Evolutionary conservation across 148 eudicot genomes (phyloP), one percentile per base, ranked within the genome.

Genomic region (Salicornia ramosissima): DNA sequence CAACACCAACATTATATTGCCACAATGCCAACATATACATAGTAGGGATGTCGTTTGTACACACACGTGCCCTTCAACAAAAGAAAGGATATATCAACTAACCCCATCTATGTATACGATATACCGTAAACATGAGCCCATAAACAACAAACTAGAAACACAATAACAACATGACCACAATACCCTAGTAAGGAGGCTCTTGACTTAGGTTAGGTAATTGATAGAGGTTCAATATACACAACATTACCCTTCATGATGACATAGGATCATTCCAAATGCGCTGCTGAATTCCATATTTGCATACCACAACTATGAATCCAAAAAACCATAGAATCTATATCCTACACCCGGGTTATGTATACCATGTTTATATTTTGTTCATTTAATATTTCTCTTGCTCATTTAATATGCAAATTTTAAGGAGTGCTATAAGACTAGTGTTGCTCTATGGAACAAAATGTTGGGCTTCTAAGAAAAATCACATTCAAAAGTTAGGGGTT

Each of bases 61-160:
- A 56, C 61, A 56, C 26, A 33, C 34, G 5, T 29, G 1, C 63
- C 63, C 40, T 31, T 58, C 21, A 58, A 31, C 18, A 30, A 18
- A 3, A 30, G 16, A 31, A 18, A 57, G 62, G 21, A 15, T 29
- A 58, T 0, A 13, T 58, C 60, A 11, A 28, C 15, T 8, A 49
- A 0, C 22, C 53, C 6, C 30, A n/a, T 54, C 54, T 24, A 52
- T 24, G 10, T 3, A 4, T 54, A 54, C 22, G 3, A 54, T 54
- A n/a, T 2, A 54, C n/a, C n/a, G n/a, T 54, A 8, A 24, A 25
- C 31, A 22, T 19, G 12, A 18, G 31, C 2, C 64, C 34, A 46
- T 13, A 36, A 72, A 71, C 34, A 39, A 25, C 61, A 33, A 72
- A 50, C 49, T 63, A 19, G 29, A 36, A 22, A 39, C 67, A 29